phyloP scores from a whole-genome alignment of 1,284 basidiomycete species.

The Rhizopogon parksii region DNA sequence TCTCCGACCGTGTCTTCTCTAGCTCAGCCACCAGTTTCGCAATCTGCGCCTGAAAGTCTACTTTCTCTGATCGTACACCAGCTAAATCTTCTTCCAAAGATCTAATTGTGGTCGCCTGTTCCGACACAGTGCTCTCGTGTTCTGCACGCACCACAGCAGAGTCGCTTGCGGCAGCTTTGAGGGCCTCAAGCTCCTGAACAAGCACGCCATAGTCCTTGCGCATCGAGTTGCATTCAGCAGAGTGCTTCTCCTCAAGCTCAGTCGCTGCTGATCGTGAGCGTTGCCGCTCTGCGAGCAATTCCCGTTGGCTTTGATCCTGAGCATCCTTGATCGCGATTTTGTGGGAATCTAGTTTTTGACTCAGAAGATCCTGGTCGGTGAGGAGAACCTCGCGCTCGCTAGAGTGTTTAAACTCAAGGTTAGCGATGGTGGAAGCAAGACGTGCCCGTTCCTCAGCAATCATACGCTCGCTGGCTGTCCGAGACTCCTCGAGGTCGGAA shows the following conservation, averaged over 20 bases:
- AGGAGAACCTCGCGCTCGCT: constrained; percentile 26
- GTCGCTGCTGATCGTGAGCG: constrained; percentile 25
- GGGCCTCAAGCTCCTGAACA: constrained; percentile 53
- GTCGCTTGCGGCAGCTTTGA: constrained; percentile 56
- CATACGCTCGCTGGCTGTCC: constrained; percentile 31
- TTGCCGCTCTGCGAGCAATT: constrained; percentile 30
- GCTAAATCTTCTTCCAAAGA: constrained; percentile 45
- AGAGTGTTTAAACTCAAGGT: constrained; percentile 29
- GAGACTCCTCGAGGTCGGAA: constrained; percentile 34
- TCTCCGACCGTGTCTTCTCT: constrained; percentile 48
- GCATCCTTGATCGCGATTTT: constrained; percentile 12
- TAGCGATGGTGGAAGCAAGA: constrained; percentile 32
- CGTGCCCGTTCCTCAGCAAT: constrained; percentile 37
- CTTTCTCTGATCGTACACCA: constrained; percentile 42
- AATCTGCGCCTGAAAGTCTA: constrained; percentile 47
- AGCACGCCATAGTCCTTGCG: constrained; percentile 50
- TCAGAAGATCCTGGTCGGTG: constrained; percentile 20
- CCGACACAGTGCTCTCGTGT: constrained; percentile 45
- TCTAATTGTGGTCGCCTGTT: constrained; percentile 43
- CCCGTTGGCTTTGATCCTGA: constrained; percentile 16
- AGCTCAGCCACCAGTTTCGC: constrained; percentile 55
- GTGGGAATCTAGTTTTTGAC: constrained; percentile 22
- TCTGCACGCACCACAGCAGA: constrained; percentile 38
- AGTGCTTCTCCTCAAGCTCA: constrained; percentile 31
- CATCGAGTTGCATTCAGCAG: constrained; percentile 34